Evolutionary conservation across 345 rosid species (phyloP).

Genomic region (Arabis alpina): DNA sequence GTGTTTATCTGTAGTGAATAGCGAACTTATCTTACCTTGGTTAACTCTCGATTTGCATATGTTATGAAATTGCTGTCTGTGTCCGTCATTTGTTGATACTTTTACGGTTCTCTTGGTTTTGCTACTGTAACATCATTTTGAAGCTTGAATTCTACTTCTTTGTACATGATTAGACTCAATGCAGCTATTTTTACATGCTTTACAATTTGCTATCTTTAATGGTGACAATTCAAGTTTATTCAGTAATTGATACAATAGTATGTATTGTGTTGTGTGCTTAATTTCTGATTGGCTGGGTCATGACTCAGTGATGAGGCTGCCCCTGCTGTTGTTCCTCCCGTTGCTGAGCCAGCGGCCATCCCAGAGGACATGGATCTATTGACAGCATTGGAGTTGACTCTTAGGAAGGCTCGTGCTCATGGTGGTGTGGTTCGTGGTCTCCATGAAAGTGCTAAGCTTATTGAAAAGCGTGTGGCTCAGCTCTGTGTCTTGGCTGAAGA

Average conservation of each 20-base stretch:
- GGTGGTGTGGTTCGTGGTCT: constrained; percentile 81
- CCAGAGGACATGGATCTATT: constrained; percentile 81
- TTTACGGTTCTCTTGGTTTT: not conserved
- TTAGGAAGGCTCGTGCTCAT: constrained; percentile 79
- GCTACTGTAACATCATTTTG: no score
- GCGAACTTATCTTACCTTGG: not conserved
- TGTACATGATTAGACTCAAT: not conserved
- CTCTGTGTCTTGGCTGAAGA: constrained; percentile 85
- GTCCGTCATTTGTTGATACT: not conserved
- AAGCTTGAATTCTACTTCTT: not conserved
- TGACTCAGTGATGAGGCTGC: constrained; percentile 68
- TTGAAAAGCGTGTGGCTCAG: constrained; percentile 78
- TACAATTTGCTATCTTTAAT: no score
- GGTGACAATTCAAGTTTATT: not conserved
- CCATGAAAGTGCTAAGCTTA: constrained; percentile 74
- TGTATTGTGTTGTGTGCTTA: not conserved
- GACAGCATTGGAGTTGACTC: constrained; percentile 73
- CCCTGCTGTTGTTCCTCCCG: constrained; percentile 54
- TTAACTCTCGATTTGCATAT: not conserved
- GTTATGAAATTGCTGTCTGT: not conserved
- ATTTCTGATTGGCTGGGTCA: not conserved
- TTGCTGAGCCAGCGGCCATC: constrained; percentile 47
- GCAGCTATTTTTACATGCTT: not conserved
- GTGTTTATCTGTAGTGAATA: not conserved
- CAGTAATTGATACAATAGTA: not conserved